A percentile compares a stretch with the other conserved stretches of the same genome.
Evolutionary conservation across 2,329 filamentous ascomycete genomes (phyloP).

Genomic region (Cercospora sp.): DNA sequence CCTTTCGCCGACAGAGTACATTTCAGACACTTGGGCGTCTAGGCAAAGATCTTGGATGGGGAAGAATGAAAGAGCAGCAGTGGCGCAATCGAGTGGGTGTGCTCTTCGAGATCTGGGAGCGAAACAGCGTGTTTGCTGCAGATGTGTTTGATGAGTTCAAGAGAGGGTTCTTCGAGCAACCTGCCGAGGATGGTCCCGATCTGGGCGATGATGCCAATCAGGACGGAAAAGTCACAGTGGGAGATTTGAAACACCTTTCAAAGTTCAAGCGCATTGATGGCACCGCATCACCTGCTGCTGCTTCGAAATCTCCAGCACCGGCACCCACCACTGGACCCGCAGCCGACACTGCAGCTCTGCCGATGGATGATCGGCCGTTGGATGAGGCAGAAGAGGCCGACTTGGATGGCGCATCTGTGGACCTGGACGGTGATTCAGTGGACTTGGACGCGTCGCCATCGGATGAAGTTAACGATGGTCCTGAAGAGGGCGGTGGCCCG

Average conservation of each 20-base stretch:
- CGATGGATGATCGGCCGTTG: conserved; percentile 38
- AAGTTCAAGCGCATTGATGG: conserved; percentile 56
- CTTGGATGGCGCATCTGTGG: conserved; percentile 35
- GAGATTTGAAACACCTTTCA: conserved; percentile 29
- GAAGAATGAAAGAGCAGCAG: conserved; percentile 76
- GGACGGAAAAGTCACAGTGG: conserved; percentile 37
- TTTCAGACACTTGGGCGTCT: conserved; percentile 76
- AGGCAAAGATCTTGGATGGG: conserved; percentile 73
- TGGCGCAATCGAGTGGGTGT: conserved; percentile 75
- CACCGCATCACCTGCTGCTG: conserved; percentile 39
- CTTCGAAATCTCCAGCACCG: conserved; percentile 15
- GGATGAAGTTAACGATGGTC: conserved; percentile 35
- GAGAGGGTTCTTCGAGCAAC: conserved; percentile 69
- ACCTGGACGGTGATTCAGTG: conserved; percentile 23
- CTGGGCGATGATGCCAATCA: conserved; percentile 45
- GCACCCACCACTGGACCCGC: conserved; percentile 3
- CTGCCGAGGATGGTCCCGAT: conserved; percentile 57
- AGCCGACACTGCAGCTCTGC: neutral
- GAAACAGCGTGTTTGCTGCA: conserved; percentile 67
- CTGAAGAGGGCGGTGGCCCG: conserved; percentile 36
- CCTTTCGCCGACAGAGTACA: conserved; percentile 65
- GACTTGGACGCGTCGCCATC: conserved; percentile 51
- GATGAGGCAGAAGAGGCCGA: conserved; percentile 45
- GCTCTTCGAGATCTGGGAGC: conserved; percentile 68
- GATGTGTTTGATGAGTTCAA: conserved; percentile 72